Base-by-base conservation (phyloP, 2,329 filamentous ascomycete species). In the Sporothrix pallida region DNA sequence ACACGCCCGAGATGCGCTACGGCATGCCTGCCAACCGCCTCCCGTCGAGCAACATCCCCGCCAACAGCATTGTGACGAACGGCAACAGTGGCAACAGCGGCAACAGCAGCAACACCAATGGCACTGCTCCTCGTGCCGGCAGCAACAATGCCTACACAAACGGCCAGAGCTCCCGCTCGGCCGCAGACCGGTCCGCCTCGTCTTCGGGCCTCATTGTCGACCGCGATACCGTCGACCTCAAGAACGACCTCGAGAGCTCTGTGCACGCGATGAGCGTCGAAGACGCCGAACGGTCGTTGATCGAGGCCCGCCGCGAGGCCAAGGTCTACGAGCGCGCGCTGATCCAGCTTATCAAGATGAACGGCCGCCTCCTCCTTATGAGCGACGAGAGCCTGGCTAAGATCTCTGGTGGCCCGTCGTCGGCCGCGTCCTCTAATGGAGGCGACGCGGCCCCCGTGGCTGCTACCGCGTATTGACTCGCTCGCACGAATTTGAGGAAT, bases 281-380 rank as follows among this genome's bases (percentile, higher is more conserved):
- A 75, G 91, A 92, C 74, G 87, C 89, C 1, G 90, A 92, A 81
- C 83, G 82, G 73, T 87, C 87, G 63, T 82, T 88, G 60, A 77
- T 80, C 26, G 80, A 85, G 52, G 86, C 87, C 42, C 84, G 86
- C 70, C 88, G 87, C 79, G 90, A 92, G 79, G 87, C 87, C 7
- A 89, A 91, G 76, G 87, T 84, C 78, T 79, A 90, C 44, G 89
- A 91, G 81, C 91, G 89, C 83, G 87, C 83, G 62, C 80, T 92
- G 72, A 88, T 88, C 79, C 83, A 85, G 60, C 79, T 90, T 23
- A 86, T 91, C 72, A 88, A 87, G 81, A 87, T 86, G 79, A 92
- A 92, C 78, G 82, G 85, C 73, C 83, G 86, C 70, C 77, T 91
- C 58, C 78, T 90, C 46, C 77, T 87, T 37, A 72, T 70, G 48